Base-by-base conservation (phyloP, 495 filamentous ascomycete species). In the Tetracladium setigerum region DNA sequence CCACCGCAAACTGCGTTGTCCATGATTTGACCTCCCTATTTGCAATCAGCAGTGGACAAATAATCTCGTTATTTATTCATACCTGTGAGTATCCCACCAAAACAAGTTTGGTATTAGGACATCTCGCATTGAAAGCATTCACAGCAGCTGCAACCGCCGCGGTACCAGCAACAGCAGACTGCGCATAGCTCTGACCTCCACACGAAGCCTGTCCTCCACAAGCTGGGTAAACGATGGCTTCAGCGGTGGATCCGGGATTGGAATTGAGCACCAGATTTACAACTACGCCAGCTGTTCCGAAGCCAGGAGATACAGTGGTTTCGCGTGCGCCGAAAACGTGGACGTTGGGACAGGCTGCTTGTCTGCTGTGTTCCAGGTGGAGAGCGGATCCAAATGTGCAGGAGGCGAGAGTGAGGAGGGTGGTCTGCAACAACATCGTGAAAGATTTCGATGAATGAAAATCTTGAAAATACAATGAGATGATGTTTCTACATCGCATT, bases 241-340 rank as follows among this genome's bases (percentile, higher is more conserved):
- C 77, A 2, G 73, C 54, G 10, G 73, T 77, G 4, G 71, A 58
- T n/a, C 69, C 70, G 0, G 71, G 54, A 49, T 75, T 74, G 14
- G 71, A 70, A 22, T 58, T 57, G 11, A 69, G 49, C 13, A 80
- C 50, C 12, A 67, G 62, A 42, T 78, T 66, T 41, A 81, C 70
- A 19, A 81, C 71, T 3, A 68, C 69, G 38, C 46, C 62, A 36
- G 70, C 58, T 4, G 74, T 70, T 5, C 78, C 78, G 53, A 73
- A 78, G 13, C 79, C 79, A 6, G 68, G 53, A 2, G 72, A 49
- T 2, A 57, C 79, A 0, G 77, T 81, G 10, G 79, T 84, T 64
- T 84, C 81, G 38, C 81, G 77, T 0, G 81, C 82, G 7, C 79
- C 79, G 41, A 83, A 79, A 35, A 80, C 66, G 55, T 83, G 79